Evolutionary conservation across 139 green algal species (phyloP).

Genomic region (Coelastrella sp.): DNA sequence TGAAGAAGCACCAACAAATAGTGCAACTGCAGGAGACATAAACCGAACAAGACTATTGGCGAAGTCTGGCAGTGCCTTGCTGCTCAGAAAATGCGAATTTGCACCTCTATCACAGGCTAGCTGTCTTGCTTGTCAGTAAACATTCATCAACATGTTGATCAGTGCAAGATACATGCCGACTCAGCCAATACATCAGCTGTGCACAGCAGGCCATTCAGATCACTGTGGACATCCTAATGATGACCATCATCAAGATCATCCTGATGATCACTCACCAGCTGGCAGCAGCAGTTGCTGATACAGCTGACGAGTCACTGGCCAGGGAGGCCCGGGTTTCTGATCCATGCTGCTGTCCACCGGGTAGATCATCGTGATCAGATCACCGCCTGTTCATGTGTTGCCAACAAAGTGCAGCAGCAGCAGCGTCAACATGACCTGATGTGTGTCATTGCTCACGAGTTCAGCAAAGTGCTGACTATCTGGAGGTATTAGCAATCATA

Average conservation of each 20-base stretch:
- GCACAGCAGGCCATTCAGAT: background rate
- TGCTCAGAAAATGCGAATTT: no score
- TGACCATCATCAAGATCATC: background rate
- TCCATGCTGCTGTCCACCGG: background rate
- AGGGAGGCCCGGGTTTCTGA: background rate
- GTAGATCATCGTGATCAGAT: slow-evolving; percentile 23
- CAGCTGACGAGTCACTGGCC: slow-evolving; percentile 7
- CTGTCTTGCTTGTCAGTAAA: no score
- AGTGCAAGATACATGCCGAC: no score
- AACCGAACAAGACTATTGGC: no score
- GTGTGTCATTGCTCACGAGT: background rate
- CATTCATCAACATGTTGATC: no score
- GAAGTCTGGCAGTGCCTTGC: no score
- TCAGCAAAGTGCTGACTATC: no score
- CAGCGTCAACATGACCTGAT: background rate
- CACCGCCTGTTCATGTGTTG: background rate
- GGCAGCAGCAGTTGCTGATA: slow-evolving; percentile 7
- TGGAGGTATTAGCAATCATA: no score
- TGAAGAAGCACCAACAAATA: background rate
- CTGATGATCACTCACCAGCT: no score
- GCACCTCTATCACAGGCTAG: no score
- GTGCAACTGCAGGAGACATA: no score
- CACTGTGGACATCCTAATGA: background rate
- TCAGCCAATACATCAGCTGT: background rate
- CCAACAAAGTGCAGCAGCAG: background rate